A percentile compares a stretch with the other conserved stretches of the same genome.
Conservation (phyloP, 1,284 basidiomycete species). For the Ustilago trichophora region DNA sequence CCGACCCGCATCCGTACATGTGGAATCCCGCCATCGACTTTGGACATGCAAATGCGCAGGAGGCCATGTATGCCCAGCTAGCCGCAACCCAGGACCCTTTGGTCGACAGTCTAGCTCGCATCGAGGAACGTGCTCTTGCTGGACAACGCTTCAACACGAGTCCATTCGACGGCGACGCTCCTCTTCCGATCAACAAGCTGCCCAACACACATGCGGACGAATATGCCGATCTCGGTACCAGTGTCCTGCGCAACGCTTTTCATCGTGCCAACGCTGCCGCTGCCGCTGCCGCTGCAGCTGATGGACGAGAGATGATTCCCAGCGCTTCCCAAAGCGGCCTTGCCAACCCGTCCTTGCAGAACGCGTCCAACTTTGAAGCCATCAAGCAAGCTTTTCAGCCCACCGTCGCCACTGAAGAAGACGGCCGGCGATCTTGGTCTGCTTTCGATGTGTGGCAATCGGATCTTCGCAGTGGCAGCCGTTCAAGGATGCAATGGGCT, state of each 20-base stretch:
- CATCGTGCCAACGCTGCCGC: constrained; percentile 36
- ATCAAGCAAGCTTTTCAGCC: constrained; percentile 56
- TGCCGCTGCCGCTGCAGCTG: constrained; percentile 9
- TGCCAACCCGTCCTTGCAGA: constrained; percentile 31
- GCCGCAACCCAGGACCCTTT: constrained; percentile 32
- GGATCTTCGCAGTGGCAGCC: constrained; percentile 26
- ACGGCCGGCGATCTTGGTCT: constrained; percentile 55
- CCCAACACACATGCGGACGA: constrained; percentile 16
- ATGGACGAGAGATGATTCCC: constrained; percentile 13
- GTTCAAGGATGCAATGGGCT: constrained; percentile 24
- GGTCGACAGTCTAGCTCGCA: constrained; percentile 35
- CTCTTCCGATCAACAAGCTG: constrained; percentile 20
- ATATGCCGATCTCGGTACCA: constrained; percentile 31
- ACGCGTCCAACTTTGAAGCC: constrained; percentile 50
- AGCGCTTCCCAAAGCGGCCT: constrained; percentile 15
- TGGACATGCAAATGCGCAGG: constrained; percentile 7
- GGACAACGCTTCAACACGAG: constrained; percentile 10
- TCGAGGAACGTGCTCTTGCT: constrained; percentile 31
- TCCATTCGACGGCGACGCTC: constrained; percentile 7
- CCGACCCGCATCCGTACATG: constrained; percentile 6
- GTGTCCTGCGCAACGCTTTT: constrained; percentile 34
- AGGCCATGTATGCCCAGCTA: constrained; percentile 30
- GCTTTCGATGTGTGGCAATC: constrained; percentile 57
- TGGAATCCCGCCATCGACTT: constrained; percentile 16
- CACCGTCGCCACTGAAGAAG: constrained; percentile 44